Percentiles rank a stretch among this genome's conserved stretches.
Conservation (phyloP, 768 basidiomycete species). For the Xerocomellus dryophilus region DNA sequence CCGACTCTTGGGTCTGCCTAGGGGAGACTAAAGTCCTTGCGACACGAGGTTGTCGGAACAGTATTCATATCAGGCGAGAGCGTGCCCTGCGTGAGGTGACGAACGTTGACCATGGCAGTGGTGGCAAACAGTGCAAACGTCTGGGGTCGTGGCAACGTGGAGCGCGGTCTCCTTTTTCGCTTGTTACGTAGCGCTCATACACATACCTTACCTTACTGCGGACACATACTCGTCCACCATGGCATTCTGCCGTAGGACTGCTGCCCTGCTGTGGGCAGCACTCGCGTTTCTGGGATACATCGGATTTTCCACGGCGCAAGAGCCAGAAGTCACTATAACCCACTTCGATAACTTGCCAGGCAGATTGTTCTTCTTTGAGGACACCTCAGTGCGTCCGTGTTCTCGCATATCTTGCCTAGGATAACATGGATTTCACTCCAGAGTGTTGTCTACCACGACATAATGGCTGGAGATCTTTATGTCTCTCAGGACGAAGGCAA, state of each 20-base stretch:
- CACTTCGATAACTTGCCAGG: conserved; percentile 72
- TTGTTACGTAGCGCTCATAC: not conserved
- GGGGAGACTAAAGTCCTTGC: too few species aligned
- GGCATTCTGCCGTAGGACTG: conserved; percentile 28
- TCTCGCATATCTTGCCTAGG: not conserved
- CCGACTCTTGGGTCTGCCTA: too few species aligned
- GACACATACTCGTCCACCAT: conserved; percentile 24
- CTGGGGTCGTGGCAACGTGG: conserved; percentile 16
- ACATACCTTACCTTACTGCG: conserved; percentile 3
- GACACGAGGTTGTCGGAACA: conserved; percentile 28
- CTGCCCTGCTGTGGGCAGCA: conserved; percentile 26
- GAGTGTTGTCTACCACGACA: conserved; percentile 82
- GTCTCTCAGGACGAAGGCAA: conserved; percentile 89
- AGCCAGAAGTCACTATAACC: conserved; percentile 47
- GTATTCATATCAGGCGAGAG: not conserved
- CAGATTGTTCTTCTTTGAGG: conserved; percentile 88
- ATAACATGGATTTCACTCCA: conserved; percentile 22
- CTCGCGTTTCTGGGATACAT: conserved; percentile 23
- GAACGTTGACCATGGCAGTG: not conserved
- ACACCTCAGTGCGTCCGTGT: conserved; percentile 68
- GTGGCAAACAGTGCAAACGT: not conserved
- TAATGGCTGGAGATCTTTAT: conserved; percentile 60
- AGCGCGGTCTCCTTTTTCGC: conserved; percentile 7
- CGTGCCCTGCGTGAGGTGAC: conserved; percentile 19
- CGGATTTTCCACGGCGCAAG: conserved; percentile 34